phyloP scores from a whole-genome alignment of 345 rosid genomes.

The Brassica cretica region DNA sequence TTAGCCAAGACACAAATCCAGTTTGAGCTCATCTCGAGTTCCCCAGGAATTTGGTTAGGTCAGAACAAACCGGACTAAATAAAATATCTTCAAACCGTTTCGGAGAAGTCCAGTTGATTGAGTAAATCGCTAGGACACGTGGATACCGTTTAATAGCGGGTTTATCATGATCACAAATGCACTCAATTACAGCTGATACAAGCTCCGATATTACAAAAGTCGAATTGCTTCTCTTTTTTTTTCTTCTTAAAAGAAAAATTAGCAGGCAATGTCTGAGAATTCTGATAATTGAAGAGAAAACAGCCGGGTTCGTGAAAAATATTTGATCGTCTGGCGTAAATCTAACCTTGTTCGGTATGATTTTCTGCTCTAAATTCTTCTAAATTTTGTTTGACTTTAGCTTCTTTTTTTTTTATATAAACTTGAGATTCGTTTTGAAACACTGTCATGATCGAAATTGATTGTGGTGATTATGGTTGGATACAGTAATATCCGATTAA shows the following conservation, averaged over 20 bases:
- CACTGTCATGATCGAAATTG: not conserved
- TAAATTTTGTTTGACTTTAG: conserved; percentile 15
- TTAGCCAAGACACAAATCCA: not conserved
- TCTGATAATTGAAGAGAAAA: conserved; percentile 20
- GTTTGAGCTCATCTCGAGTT: not conserved
- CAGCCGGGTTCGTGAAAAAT: conserved; percentile 5
- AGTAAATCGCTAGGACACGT: not conserved
- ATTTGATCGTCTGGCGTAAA: conserved; percentile 13
- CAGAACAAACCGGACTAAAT: not conserved
- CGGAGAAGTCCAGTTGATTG: not conserved
- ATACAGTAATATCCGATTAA: not conserved
- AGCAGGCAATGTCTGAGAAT: not conserved
- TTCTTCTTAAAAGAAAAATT: not conserved
- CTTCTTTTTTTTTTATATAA: not conserved
- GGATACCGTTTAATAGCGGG: not conserved
- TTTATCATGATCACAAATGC: not conserved
- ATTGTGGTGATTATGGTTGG: not conserved
- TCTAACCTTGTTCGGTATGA: conserved; percentile 14
- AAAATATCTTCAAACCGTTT: not conserved
- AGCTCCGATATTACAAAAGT: not conserved
- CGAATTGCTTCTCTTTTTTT: not conserved
- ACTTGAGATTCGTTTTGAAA: conserved; percentile 7
- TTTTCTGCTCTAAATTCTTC: conserved; percentile 2
- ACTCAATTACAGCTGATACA: conserved; percentile 7
- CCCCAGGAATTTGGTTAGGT: not conserved